Percentiles rank a stretch among this genome's conserved stretches.
Evolutionary conservation across 2,329 filamentous ascomycete genomes (phyloP).

Genomic region (Aspergillus neoniger): DNA sequence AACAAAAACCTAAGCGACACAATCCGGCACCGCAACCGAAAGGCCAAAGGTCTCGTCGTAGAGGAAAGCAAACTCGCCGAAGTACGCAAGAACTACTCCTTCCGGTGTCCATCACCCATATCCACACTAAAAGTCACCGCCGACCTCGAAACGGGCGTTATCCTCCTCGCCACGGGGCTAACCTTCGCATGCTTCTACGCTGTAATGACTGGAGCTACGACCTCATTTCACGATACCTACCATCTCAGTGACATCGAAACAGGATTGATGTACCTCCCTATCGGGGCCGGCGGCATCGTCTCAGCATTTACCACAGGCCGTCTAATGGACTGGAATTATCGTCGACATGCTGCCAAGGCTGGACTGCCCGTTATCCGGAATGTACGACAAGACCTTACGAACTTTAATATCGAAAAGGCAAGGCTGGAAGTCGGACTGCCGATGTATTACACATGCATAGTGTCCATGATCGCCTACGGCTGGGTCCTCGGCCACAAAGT

Average conservation of each 20-base stretch:
- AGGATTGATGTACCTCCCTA: constrained; percentile 43
- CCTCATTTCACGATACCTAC: constrained; percentile 50
- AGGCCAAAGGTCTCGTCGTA: constrained; percentile 10
- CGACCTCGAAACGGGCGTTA: constrained; percentile 39
- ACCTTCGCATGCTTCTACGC: constrained; percentile 54
- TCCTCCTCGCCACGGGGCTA: constrained; percentile 42
- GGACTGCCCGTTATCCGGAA: constrained; percentile 3
- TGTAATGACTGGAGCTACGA: constrained; percentile 49
- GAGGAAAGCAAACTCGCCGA: not conserved
- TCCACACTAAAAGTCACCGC: constrained; percentile 37
- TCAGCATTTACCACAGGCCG: constrained; percentile 22
- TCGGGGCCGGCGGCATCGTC: constrained; percentile 24
- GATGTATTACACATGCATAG: constrained; percentile 18
- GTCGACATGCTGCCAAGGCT: constrained; percentile 15
- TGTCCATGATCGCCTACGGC: constrained; percentile 25
- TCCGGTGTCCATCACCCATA: constrained; percentile 39
- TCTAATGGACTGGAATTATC: constrained; percentile 27
- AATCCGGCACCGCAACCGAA: constrained; percentile 14
- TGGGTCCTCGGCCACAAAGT: constrained; percentile 42
- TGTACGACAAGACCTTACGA: constrained; percentile 6
- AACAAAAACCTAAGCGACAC: constrained; percentile 27
- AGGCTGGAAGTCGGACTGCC: constrained; percentile 26
- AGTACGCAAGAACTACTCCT: constrained; percentile 25
- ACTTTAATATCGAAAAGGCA: constrained; percentile 25
- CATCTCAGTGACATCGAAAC: constrained; percentile 52